These are phyloP conservation scores for Afroboletus lepidellus DNA, from an alignment of 1,284 basidiomycete species.

Conservation along the genomic window DNA sequence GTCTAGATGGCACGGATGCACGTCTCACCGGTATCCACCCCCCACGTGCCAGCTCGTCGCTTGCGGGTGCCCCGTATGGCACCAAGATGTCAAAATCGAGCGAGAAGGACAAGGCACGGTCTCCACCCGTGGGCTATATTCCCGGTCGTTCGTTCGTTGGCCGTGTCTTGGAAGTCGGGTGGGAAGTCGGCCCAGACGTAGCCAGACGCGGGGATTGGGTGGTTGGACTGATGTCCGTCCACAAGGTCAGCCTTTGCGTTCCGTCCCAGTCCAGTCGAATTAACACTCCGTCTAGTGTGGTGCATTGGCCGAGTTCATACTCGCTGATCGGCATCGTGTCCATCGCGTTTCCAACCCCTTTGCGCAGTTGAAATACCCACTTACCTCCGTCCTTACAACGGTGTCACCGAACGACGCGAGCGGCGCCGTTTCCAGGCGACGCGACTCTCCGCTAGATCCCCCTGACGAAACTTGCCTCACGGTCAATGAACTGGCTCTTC, in stretches of 20 bases:
- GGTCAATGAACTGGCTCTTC: conserved; percentile 76
- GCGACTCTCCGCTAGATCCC: conserved; percentile 7
- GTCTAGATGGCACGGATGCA: conserved; percentile 71
- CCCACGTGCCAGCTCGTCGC: conserved; percentile 12
- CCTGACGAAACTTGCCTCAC: conserved; percentile 36
- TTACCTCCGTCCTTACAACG: conserved; percentile 5
- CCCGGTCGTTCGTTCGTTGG: conserved; percentile 85
- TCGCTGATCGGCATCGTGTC: conserved; percentile 76
- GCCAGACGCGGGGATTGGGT: conserved; percentile 80
- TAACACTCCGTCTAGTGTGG: conserved; percentile 55
- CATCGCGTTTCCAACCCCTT: conserved; percentile 66
- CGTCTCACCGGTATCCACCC: conserved; percentile 49
- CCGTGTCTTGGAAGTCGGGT: conserved; percentile 74
- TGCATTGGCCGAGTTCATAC: conserved; percentile 79
- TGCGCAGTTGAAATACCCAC: conserved; percentile 21
- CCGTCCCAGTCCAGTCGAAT: conserved; percentile 9
- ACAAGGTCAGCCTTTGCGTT: conserved; percentile 56
- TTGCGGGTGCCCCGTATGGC: conserved; percentile 26
- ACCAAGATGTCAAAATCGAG: conserved; percentile 29
- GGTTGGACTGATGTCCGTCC: conserved; percentile 70
- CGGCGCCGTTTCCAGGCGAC: conserved; percentile 13
- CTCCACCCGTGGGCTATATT: conserved; percentile 61
- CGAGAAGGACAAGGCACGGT: conserved; percentile 26
- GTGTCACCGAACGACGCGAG: conserved; percentile 9
- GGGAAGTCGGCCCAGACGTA: conserved; percentile 68